Percentiles rank a stretch among this genome's conserved stretches.
Evolutionary conservation across 179 eudicot species (phyloP).

Genomic region (Silene vulgaris): DNA sequence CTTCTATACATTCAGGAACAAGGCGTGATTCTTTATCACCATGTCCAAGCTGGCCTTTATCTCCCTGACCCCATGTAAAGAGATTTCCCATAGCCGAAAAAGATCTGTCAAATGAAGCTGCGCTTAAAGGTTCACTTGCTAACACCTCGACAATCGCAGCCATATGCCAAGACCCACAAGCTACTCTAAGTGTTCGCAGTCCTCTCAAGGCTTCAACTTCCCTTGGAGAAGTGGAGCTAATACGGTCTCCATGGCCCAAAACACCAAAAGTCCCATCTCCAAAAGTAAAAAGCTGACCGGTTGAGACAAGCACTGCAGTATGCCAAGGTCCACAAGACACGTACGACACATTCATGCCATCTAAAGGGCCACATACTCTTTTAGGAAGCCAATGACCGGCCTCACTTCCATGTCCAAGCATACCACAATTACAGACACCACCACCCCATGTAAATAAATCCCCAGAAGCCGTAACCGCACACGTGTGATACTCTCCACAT

Average conservation of each 20-base stretch:
- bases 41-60: slow-evolving; percentile 81
- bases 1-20: slow-evolving; percentile 48
- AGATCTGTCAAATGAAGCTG: slow-evolving; percentile 31
- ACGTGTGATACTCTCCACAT: slow-evolving; percentile 83
- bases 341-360: slow-evolving; percentile 52
- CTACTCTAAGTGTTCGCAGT: slow-evolving; percentile 46
- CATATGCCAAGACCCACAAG: slow-evolving; percentile 96
- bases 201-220: slow-evolving; percentile 72
- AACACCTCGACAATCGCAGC: slow-evolving; percentile 70
- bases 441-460: slow-evolving; percentile 94
- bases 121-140: slow-evolving; percentile 28
- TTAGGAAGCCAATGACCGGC: slow-evolving; percentile 78
- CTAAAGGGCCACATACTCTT: slow-evolving; percentile 58
- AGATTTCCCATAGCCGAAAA: slow-evolving; percentile 47
- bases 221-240: slow-evolving; percentile 49
- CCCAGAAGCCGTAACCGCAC: slow-evolving; percentile 68
- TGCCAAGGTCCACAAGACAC: slow-evolving; percentile 97
- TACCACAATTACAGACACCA: slow-evolving; percentile 53
- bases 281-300: slow-evolving; percentile 77
- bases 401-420: slow-evolving; percentile 77
- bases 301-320: slow-evolving; percentile 66
- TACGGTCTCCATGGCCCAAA: slow-evolving; percentile 77
- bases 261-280: slow-evolving; percentile 97
- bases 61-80: slow-evolving; percentile 95
- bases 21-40: slow-evolving; percentile 64